Percentiles rank a stretch among this genome's conserved stretches.
Evolutionary conservation across 2,329 filamentous ascomycete species (phyloP).

Genomic region (Alternaria arborescens): DNA sequence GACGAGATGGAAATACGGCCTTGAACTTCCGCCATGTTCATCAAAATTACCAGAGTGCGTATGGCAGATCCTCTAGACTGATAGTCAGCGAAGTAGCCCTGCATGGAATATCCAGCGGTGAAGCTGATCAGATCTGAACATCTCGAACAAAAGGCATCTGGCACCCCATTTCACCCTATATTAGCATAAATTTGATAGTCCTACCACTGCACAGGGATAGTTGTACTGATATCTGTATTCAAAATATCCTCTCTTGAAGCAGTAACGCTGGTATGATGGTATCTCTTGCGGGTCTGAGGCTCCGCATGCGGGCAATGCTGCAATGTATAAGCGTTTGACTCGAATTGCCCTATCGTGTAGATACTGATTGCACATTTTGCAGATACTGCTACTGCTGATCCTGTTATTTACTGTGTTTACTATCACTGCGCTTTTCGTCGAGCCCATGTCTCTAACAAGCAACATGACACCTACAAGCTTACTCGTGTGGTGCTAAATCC

Average conservation of each 20-base stretch:
- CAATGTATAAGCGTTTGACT: no score
- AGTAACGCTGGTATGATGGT: no score
- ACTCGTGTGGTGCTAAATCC: neutral
- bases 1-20: neutral
- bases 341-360: neutral
- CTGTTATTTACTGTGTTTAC: neutral
- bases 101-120: neutral
- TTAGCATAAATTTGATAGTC: neutral
- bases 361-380: neutral
- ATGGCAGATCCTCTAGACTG: neutral
- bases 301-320: no score
- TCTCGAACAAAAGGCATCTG: neutral
- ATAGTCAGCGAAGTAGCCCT: neutral
- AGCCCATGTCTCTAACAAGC: neutral
- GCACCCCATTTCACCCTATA: neutral
- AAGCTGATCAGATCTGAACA: neutral
- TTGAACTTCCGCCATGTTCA: neutral
- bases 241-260: no score
- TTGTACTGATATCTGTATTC: neutral
- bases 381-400: neutral
- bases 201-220: neutral
- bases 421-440: neutral
- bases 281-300: no score
- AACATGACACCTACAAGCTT: neutral
- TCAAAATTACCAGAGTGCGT: neutral